Evolutionary conservation across 2,329 filamentous ascomycete genomes (phyloP).

Genomic region (Ustilaginoidea virens): DNA sequence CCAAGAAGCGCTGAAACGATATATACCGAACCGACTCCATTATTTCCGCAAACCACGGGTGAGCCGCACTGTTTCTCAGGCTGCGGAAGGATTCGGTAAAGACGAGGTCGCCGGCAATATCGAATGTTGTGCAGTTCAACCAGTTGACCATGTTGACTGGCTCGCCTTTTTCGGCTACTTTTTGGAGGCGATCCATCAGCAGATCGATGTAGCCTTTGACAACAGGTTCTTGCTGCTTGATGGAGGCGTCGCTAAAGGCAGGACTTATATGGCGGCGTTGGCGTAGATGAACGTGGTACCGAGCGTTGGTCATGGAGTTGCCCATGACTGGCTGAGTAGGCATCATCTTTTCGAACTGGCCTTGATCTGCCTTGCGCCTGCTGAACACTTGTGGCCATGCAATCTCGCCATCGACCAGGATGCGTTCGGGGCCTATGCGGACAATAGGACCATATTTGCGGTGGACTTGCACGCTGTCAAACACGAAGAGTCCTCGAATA

Average conservation of each 20-base stretch:
- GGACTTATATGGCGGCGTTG: constrained; percentile 12
- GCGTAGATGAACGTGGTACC: constrained; percentile 8
- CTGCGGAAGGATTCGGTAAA: constrained; percentile 27
- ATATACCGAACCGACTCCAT: constrained; percentile 6
- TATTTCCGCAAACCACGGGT: constrained; percentile 13
- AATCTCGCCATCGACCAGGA: constrained; percentile 18
- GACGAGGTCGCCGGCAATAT: constrained; percentile 24
- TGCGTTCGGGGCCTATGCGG: constrained; percentile 23
- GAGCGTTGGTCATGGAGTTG: constrained; percentile 7
- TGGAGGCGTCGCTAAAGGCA: constrained; percentile 15
- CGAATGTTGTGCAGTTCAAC: constrained; percentile 23
- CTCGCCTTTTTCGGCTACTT: constrained; percentile 5
- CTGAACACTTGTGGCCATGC: constrained; percentile 20
- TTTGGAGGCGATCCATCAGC: constrained; percentile 9
- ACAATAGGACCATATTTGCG: constrained; percentile 20
- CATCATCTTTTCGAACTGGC: constrained; percentile 7
- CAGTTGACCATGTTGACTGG: constrained; percentile 15
- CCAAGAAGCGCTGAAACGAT: constrained; percentile 6
- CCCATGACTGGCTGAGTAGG: constrained; percentile 4
- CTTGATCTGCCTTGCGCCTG: constrained; percentile 8
- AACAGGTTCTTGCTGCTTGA: constrained; percentile 15
- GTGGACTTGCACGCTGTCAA: constrained; percentile 8
- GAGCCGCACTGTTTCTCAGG: constrained; percentile 13
- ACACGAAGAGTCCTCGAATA: constrained; percentile 9
- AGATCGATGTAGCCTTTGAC: constrained; percentile 13